These are phyloP conservation scores for Hippophae gyantsensis DNA, from an alignment of 306 rosid genomes.

Conservation along the genomic window DNA sequence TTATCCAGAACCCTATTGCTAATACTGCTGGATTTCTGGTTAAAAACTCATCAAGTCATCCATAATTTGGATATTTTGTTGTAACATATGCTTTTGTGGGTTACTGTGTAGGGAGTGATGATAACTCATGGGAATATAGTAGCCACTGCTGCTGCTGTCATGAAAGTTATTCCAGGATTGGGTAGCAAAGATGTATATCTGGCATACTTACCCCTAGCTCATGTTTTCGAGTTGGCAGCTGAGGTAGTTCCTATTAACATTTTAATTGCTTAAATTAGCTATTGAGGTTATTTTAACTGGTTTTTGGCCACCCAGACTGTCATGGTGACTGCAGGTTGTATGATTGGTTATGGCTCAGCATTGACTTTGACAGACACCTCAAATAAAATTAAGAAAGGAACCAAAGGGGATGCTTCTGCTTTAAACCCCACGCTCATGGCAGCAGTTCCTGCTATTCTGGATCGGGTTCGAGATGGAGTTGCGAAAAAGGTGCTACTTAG, in stretches of 20 bases:
- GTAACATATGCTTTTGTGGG: conserved; percentile 13
- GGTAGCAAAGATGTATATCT: conserved; percentile 62
- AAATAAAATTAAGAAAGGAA: conserved; percentile 77
- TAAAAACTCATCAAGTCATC: no score
- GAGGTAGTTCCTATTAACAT: conserved; percentile 46
- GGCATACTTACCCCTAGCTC: conserved; percentile 95
- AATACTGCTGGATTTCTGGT: no score
- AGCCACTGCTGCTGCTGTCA: conserved; percentile 77
- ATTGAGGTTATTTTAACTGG: conserved; percentile 17
- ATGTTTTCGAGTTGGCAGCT: conserved; percentile 90
- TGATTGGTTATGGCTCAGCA: conserved; percentile 74
- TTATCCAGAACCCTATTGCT: no score
- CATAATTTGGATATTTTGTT: not conserved
- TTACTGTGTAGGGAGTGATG: conserved; percentile 72
- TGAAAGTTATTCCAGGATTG: conserved; percentile 59
- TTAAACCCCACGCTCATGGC: conserved; percentile 76
- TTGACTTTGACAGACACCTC: conserved; percentile 76
- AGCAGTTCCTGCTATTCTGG: conserved; percentile 86
- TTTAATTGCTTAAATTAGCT: conserved; percentile 7
- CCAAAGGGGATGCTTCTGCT: conserved; percentile 71
- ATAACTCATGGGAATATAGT: conserved; percentile 81
- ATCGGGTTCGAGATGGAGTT: conserved; percentile 86
- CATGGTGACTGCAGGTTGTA: conserved; percentile 62
- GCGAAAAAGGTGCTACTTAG: conserved; percentile 47
- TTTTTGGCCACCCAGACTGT: conserved; percentile 58